Evolutionary conservation across 495 filamentous ascomycete species (phyloP).

Genomic region (Podospora tetraspora): DNA sequence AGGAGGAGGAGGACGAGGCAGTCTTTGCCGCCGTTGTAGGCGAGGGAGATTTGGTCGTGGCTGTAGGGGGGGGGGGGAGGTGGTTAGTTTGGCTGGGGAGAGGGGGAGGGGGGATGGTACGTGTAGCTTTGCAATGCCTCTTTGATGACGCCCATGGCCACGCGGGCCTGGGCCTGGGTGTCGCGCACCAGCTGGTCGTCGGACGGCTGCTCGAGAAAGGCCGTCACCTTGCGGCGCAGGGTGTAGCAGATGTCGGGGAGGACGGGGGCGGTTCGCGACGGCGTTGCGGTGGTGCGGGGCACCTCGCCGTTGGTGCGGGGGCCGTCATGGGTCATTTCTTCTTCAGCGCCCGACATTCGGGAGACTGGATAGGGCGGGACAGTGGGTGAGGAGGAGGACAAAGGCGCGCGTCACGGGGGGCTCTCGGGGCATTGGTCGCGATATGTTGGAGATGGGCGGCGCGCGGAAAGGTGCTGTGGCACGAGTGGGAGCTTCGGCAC

Average conservation of each 20-base stretch:
- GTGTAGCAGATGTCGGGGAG: constrained; percentile 28
- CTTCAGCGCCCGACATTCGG: constrained; percentile 4
- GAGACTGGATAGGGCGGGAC: background rate
- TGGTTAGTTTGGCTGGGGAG: constrained; percentile 2
- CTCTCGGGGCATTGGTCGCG: background rate
- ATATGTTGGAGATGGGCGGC: background rate
- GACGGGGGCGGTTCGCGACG: background rate
- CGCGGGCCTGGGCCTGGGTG: constrained; percentile 67
- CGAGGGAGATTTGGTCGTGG: constrained; percentile 73
- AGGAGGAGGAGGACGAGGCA: constrained; percentile 90
- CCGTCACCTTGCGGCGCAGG: constrained; percentile 58
- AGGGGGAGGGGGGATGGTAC: constrained; percentile 32
- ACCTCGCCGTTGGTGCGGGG: constrained; percentile 16
- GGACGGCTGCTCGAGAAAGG: constrained; percentile 58
- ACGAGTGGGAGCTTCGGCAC: background rate
- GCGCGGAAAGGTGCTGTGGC: background rate
- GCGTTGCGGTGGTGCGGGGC: constrained; percentile 2
- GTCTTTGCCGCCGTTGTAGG: constrained; percentile 98
- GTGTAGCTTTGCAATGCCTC: constrained; percentile 67
- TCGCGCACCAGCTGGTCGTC: constrained; percentile 52
- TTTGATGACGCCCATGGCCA: constrained; percentile 64
- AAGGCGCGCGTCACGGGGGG: background rate
- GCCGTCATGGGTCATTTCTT: constrained; percentile 19
- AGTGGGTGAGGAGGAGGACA: background rate
- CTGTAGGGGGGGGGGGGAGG: constrained; percentile 34